Base-by-base conservation (phyloP, 495 filamentous ascomycete species). In the Daldinia vernicosa region DNA sequence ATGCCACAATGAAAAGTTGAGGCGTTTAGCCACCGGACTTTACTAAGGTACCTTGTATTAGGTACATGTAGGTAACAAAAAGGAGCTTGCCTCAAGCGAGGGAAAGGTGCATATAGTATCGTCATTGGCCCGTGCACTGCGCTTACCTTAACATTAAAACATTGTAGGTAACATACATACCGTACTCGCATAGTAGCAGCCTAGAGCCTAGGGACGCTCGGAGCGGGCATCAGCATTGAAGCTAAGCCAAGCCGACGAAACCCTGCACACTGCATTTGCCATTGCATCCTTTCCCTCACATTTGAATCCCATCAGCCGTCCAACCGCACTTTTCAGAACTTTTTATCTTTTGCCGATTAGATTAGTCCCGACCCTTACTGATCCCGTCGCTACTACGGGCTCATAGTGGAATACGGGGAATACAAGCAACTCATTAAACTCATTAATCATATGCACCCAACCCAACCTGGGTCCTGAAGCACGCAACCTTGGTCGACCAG, bases 121-220 rank as follows among this genome's bases (percentile, higher is more conserved):
- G 71, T 74, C 71, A 74, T 74, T 74, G 71, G 71, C 53, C 70
- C 70, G 70, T 73, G 70, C 70, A 26, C 39, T 73, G 70, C 70
- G 19, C 39, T 26, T 40, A 6, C 39, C 37, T 60, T 43, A 53
- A 24, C 22, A 50, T 62, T 45, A n/a, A 26, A 11, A 63, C n/a
- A n/a, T n/a, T n/a, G n/a, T n/a, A n/a, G n/a, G n/a, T n/a, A n/a
- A n/a, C n/a, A n/a, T n/a, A n/a, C n/a, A n/a, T n/a, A n/a, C n/a
- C 51, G 17, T 26, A 43, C 37, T 39, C 45, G 19, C 37, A 33
- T 50, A n/a, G 12, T 35, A 47, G 33, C 45, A 62, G 43, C 58
- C 27, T 35, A 71, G 69, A 62, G 43, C 58, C 27, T 35, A 71
- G 69, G 69, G 54, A 67, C 63, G 22, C 60, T 72, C 69, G 69